A percentile compares a stretch with the other conserved stretches of the same genome.
phyloP scores from a whole-genome alignment of 2,329 filamentous ascomycete species.

The Tolypocladium tundrense region DNA sequence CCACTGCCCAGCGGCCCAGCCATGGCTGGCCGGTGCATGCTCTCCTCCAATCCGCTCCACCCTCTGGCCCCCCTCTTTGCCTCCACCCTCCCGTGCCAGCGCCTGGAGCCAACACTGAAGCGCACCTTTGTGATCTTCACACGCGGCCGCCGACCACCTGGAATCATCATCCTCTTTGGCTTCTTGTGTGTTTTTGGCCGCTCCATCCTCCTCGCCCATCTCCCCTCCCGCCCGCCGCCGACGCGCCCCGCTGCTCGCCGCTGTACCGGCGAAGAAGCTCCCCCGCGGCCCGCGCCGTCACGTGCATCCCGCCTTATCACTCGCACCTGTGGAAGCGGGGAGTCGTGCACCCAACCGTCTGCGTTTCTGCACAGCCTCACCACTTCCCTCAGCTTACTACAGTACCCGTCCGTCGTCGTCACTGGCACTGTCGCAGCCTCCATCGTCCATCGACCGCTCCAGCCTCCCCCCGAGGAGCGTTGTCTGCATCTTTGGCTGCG shows the following conservation, averaged over 20 bases:
- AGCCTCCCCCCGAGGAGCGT: not conserved
- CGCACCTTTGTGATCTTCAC: not conserved
- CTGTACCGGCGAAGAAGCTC: not conserved
- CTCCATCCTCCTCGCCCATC: not conserved
- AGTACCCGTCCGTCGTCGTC: not conserved
- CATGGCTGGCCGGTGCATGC: not conserved
- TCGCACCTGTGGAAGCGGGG: constrained; percentile 2
- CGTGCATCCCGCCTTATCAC: not conserved
- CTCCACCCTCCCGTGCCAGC: not conserved
- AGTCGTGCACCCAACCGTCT: constrained; percentile 1
- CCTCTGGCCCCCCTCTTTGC: not conserved
- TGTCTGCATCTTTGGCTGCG: constrained; percentile 4
- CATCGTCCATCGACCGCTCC: not conserved
- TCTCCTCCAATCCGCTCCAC: not conserved
- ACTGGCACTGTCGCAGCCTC: not conserved
- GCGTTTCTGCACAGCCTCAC: constrained; percentile 8
- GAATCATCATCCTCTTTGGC: not conserved
- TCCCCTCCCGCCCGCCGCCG: not conserved
- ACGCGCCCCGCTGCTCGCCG: not conserved
- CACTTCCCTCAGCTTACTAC: constrained; percentile 1
- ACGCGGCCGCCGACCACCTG: not conserved
- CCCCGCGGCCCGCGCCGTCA: constrained; percentile 1
- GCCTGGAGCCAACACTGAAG: not conserved
- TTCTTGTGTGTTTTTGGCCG: not conserved
- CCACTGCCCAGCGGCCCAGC: not conserved